phyloP scores from a whole-genome alignment of 192 early-diverging fungal genomes.

The Backusella mclennaniae region DNA sequence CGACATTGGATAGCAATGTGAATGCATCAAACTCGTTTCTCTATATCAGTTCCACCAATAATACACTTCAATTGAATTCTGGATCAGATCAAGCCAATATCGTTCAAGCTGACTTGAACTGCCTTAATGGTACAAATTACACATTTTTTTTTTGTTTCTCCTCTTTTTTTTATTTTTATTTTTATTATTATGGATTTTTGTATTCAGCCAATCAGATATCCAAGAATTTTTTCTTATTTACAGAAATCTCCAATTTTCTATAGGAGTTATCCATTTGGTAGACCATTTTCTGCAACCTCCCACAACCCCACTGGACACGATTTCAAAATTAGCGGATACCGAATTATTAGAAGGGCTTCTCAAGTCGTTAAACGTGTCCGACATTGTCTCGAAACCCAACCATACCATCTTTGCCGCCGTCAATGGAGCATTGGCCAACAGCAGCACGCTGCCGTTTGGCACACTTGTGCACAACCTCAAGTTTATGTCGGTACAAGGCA shows the following conservation, averaged over 20 bases:
- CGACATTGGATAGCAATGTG: not conserved
- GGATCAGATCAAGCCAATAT: slow-evolving; percentile 1
- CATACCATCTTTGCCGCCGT: slow-evolving; percentile 12
- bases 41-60: not conserved
- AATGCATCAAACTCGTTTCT: not conserved
- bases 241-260: not conserved
- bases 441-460: not conserved
- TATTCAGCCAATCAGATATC: not conserved
- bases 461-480: slow-evolving; percentile 15
- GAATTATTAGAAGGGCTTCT: slow-evolving; percentile 2
- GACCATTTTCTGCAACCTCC: slow-evolving; percentile 11
- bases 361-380: not conserved
- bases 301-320: not conserved
- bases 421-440: not conserved
- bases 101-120: not conserved
- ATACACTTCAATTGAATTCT: not conserved
- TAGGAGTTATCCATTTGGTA: slow-evolving; percentile 13
- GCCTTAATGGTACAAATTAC: slow-evolving; percentile 16
- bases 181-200: too few relatives aligned
- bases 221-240: not conserved
- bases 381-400: slow-evolving; percentile 5
- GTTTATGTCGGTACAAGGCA: not conserved
- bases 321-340: slow-evolving; percentile 9
- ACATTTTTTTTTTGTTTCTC: not conserved
- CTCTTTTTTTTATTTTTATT: too few relatives aligned